Evolutionary conservation across 148 eudicot species (phyloP).

Genomic region (Rhododendron kiyosumense): DNA sequence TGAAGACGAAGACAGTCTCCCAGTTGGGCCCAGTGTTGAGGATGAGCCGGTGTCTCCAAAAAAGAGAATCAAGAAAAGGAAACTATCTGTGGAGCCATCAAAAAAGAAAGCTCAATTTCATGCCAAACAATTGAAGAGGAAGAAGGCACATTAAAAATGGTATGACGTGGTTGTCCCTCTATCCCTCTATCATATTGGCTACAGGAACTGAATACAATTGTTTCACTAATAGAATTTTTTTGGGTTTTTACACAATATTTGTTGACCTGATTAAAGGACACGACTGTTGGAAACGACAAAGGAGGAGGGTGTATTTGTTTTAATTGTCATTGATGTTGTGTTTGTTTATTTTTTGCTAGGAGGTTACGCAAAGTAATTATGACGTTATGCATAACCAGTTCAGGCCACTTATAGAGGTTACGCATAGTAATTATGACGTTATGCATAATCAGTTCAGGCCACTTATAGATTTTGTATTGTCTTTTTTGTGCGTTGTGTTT

Average conservation of each 20-base stretch:
- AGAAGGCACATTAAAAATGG: conserved; percentile 26
- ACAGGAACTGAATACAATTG: not conserved
- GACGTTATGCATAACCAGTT: not conserved
- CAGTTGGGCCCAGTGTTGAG: conserved; percentile 18
- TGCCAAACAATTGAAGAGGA: conserved; percentile 54
- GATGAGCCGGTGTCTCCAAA: conserved; percentile 21
- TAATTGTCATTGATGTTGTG: not conserved
- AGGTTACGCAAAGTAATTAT: not conserved
- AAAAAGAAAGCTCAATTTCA: conserved; percentile 27
- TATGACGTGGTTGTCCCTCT: not conserved
- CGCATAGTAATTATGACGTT: not conserved
- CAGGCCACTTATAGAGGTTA: not conserved
- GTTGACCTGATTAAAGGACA: not conserved
- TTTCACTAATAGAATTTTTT: not conserved
- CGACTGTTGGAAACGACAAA: not conserved
- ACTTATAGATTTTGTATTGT: not conserved
- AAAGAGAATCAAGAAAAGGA: conserved; percentile 24
- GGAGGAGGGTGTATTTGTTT: not conserved
- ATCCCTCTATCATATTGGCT: not conserved
- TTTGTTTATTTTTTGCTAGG: not conserved
- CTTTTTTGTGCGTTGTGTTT: not conserved
- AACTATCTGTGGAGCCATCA: conserved; percentile 20
- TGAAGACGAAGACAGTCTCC: conserved; percentile 33
- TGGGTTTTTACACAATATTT: not conserved
- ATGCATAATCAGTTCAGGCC: not conserved